Base-by-base conservation (phyloP, 2,329 filamentous ascomycete species). In the Bipolaris bicolor region DNA sequence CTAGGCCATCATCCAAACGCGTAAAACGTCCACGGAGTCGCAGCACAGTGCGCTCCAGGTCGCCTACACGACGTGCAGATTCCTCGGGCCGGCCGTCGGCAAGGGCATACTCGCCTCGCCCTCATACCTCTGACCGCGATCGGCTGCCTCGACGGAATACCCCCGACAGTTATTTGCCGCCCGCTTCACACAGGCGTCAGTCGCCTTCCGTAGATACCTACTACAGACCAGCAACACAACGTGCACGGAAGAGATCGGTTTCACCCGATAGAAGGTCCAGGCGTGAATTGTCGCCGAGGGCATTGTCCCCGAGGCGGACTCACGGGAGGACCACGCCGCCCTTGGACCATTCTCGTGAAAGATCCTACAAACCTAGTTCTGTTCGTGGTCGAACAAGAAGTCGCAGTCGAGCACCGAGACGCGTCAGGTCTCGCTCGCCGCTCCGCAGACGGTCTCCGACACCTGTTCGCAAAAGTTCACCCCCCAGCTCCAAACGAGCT, bases 131-230 rank as follows among this genome's bases (percentile, higher is more conserved):
- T 47, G 69, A 72, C 48, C 70, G 67, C 60, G 73, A 77, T 50
- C 68, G 70, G 61, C 58, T 65, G 13, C 57, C 69, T 54, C 70
- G 71, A 55, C 68, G 74, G 49, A 67, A 65, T 22, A 75, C 77
- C 16, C 75, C 76, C 50, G 73, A 75, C 57, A 65, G 70, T 24
- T 76, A 78, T 63, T 66, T 76, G 26, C 71, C 71, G 33, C 47
- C 62, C 0, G 55, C 64, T 7, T 53, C 71, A 11, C 62, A 67
- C 53, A 77, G 75, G 39, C 77, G 74, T 45, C 77, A 77, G 54
- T 81, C 79, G 34, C 75, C 68, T 13, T 80, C 79, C 13, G 66
- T 62, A 57, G 77, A 79, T 43, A 77, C 76, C 29, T 66, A 72
- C 50, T 77, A 78, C 61, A 64, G 70, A 51, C 64, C 67, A 20